These are phyloP conservation scores for Fusarium avenaceum DNA, from an alignment of 2,329 filamentous ascomycete genomes.

Conservation along the genomic window DNA sequence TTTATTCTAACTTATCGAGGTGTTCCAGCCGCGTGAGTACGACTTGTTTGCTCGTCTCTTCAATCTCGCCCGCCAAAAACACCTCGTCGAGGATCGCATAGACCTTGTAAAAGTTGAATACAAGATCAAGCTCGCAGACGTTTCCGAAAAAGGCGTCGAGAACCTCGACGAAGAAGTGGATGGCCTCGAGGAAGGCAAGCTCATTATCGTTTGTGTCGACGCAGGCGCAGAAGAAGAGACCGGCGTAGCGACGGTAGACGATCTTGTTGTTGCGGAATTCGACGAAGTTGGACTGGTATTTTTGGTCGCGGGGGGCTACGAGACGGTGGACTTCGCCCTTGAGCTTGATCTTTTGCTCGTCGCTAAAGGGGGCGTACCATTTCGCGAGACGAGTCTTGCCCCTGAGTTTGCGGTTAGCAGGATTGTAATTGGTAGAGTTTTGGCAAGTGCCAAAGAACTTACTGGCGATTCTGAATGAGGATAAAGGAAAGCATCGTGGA, in stretches of 20 bases:
- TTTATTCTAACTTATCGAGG: conserved; percentile 91
- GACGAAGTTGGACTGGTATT: conserved; percentile 99
- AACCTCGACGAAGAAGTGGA: conserved; percentile 99
- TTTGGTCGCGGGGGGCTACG: conserved; percentile 96
- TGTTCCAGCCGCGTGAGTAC: conserved; percentile 95
- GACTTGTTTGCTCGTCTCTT: conserved; percentile 98
- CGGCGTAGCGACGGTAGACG: conserved; percentile 96
- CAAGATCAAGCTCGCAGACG: conserved; percentile 96
- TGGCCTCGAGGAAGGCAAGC: conserved; percentile 94
- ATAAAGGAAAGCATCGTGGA: conserved; percentile 82
- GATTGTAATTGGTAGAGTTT: not conserved
- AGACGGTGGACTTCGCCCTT: conserved; percentile 99
- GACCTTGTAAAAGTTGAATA: conserved; percentile 87
- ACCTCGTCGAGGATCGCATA: conserved; percentile 99
- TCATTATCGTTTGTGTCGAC: conserved; percentile 99
- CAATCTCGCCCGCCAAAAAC: conserved; percentile 96
- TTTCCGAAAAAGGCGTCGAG: conserved; percentile 99
- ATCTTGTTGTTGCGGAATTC: conserved; percentile 96
- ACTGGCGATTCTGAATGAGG: conserved; percentile 91
- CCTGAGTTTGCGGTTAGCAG: conserved; percentile 62
- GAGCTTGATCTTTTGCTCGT: conserved; percentile 98
- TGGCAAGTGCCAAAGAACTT: conserved; percentile 34
- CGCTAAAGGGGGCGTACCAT: conserved; percentile 98
- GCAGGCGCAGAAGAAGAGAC: conserved; percentile 98
- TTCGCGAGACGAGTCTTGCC: conserved; percentile 98